Base-by-base conservation (phyloP, 305 asterid species). In the Lippia alba region DNA sequence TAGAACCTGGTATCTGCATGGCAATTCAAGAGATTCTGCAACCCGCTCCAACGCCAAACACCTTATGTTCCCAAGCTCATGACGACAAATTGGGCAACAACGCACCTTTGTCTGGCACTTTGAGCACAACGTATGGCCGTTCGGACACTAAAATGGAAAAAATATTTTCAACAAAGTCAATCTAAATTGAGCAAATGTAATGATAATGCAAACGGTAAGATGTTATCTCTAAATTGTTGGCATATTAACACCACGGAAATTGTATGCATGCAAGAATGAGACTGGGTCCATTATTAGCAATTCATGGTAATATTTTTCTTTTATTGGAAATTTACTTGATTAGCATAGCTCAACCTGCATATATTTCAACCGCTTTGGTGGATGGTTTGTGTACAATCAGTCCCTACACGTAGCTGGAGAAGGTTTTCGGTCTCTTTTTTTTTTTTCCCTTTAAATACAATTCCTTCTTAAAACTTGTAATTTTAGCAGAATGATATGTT, bases 1-100 rank as follows among this genome's bases (percentile, higher is more conserved):
- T 19, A 77, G 78, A 36, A 64, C 50, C 71, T 89, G 88, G 80
- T 79, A 81, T 80, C 71, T 84, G 82, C 97, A 91, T 1, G 97
- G 96, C 76, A 91, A 74, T 65, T 89, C 96, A 30, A 89, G 84
- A 44, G 96, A 87, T 66, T 83, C 96, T 5, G 96, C 93, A 45
- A 89, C 89, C 79, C 85, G 85, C 81, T 91, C 96, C 84, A 91
- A 80, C 8, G 96, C 97, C 83, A 89, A 79, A 73, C 95, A 89
- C 78, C 97, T 80, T 78, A 91, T 91, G 83, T 89, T 89, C 62
- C 97, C 97, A 16, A 91, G 95, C 70, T 87, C 92, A 14, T 80
- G 89, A 56, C 89, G 92, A 65, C 96, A 91, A 59, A 88, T 87
- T 36, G 97, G 96, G 84, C 97, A 91, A 49, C 84, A 70, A 4